Evolutionary conservation across 1,284 basidiomycete species (phyloP).

Genomic region (Cryptococcus amylolentus): DNA sequence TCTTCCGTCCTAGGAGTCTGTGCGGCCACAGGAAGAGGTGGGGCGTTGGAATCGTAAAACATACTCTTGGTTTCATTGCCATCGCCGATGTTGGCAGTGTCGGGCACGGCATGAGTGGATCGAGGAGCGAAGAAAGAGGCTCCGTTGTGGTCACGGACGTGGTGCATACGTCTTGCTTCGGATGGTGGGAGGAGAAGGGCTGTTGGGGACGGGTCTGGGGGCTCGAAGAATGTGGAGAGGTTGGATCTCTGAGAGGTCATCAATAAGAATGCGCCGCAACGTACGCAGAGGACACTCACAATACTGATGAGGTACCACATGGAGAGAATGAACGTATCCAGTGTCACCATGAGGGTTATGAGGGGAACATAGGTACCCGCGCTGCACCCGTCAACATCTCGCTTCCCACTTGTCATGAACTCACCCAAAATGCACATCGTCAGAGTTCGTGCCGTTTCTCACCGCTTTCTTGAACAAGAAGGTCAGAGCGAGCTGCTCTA

Average conservation of each 20-base stretch:
- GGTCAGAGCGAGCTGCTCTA: constrained; percentile 13
- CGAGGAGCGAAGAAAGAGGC: constrained; percentile 23
- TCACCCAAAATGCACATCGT: constrained; percentile 20
- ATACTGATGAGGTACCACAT: constrained; percentile 13
- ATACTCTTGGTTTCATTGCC: neutral
- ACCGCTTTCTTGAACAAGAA: constrained; percentile 19
- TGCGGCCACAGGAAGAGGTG: constrained; percentile 3
- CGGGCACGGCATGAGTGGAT: neutral
- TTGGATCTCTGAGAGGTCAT: constrained; percentile 2
- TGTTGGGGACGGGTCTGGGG: constrained; percentile 24
- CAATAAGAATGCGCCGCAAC: no score
- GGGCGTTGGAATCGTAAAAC: constrained; percentile 2
- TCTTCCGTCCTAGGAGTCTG: neutral
- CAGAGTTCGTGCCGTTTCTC: constrained; percentile 5
- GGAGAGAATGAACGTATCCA: constrained; percentile 19
- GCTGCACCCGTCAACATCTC: constrained; percentile 1
- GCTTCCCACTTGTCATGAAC: neutral
- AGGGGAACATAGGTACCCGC: constrained; percentile 16
- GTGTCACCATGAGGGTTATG: constrained; percentile 7
- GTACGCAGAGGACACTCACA: constrained; percentile 5
- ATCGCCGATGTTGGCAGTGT: neutral
- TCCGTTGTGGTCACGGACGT: constrained; percentile 15
- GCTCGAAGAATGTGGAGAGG: constrained; percentile 16
- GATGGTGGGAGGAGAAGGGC: constrained; percentile 25
- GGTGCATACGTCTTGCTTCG: constrained; percentile 15